Base-by-base conservation (phyloP, 805 yeast species). In the Lipomyces oligophaga region DNA sequence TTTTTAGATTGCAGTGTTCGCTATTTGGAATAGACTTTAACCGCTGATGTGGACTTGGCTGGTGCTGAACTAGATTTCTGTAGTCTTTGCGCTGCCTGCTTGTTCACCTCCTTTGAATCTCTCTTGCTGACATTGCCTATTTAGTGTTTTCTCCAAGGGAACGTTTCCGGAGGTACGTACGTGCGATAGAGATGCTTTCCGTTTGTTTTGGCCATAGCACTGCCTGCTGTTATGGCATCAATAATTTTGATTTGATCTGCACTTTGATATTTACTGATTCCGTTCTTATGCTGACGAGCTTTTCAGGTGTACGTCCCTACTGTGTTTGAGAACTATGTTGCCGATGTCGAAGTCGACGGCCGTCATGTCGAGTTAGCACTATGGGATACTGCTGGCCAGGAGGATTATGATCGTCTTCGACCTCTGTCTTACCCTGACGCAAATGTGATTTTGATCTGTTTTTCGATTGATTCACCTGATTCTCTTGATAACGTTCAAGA, bases 331-430 rank as follows among this genome's bases (percentile, higher is more conserved):
- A 93, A 89, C 75, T 93, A 90, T 69, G 97, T 90, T 61, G 95
- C 97, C 38, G 96, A 88, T 67, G 97, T 90, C 48, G 96, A 80
- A 64, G 83, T 83, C 48, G 90, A 84, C 61, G 94, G 95, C 41
- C 84, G 90, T 69, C 79, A 85, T 66, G 97, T 90, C 49, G 96
- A 89, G 67, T 74, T 88, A 68, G 95, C 96, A 5, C 74, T 88
- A 58, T 88, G 96, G 96, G 96, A 88, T 87, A 88, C 96, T 59
- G 96, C 97, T 46, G 97, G 97, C 57, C 97, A 88, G 78, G 97
- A 88, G 75, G 97, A 89, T 73, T 88, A 88, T 66, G 96, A 87
- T 69, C 84, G 96, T 69, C 74, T 86, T 60, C 83, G 95, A 71
- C 95, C 96, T 35, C 73, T 86, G 57, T 82, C 90, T 11, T 88